Evolutionary conservation across 768 basidiomycete species (phyloP).

Genomic region (Naganishia onofrii): DNA sequence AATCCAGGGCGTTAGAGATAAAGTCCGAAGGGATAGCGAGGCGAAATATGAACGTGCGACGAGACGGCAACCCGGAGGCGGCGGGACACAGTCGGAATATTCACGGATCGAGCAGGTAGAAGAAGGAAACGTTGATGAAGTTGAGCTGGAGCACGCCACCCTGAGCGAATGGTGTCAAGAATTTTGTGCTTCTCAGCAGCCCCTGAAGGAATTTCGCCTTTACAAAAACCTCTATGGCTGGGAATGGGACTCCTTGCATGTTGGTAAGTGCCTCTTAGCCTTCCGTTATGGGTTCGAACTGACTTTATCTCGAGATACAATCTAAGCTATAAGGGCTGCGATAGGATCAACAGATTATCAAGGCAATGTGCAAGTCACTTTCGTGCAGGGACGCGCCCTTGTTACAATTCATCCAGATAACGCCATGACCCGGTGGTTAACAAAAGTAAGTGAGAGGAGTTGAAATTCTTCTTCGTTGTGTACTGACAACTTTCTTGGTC

Average conservation of each 20-base stretch:
- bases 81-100: not conserved
- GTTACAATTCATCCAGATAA: not conserved
- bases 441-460: not conserved
- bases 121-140: not conserved
- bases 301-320: not conserved
- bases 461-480: not conserved
- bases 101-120: not conserved
- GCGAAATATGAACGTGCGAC: not conserved
- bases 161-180: not conserved
- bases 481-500: not conserved
- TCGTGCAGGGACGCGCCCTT: not conserved
- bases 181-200: not conserved
- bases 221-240: constrained; percentile 1
- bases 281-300: not conserved
- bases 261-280: not conserved
- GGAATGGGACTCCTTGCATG: not conserved
- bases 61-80: not conserved
- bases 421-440: not conserved
- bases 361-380: not conserved
- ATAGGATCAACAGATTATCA: constrained; percentile 22
- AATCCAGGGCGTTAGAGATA: not conserved
- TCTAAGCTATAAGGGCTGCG: constrained; percentile 8
- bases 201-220: constrained; percentile 8
- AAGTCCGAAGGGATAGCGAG: not conserved
- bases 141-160: constrained; percentile 1